Base-by-base conservation (phyloP, 129 eudicot species). In the Flaveria sonorensis region DNA sequence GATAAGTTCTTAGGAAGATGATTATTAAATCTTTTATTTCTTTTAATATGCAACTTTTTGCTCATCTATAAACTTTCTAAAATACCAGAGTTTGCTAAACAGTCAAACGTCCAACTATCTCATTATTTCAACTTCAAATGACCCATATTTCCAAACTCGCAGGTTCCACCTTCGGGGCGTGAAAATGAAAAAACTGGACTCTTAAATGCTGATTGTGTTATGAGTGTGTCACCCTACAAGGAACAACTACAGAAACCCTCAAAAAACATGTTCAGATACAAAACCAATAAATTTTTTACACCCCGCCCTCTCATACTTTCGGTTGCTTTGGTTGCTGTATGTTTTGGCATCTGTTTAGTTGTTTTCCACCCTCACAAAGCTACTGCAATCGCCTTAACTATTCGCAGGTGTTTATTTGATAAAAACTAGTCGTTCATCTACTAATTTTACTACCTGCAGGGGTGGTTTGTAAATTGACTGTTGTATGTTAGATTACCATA, bases 271-370 rank as follows among this genome's bases (percentile, higher is more conserved):
- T 63, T 71, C n/a, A 67, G 82, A 7, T 66, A 73, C 16, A 81
- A 79, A 16, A 78, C 78, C 13, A 81, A 67, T 24, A 78, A 65
- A 23, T 16, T 76, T 6, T 73, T 75, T 73, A 71, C 72, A 0
- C 68, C 89, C 48, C 92, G 96, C 7, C 83, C 91, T 7, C 65
- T 87, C 30, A 64, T 93, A 40, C 76, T 81, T 42, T 73, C 77
- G 5, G 69, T 87, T 64, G 81, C 88, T 23, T 77, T 88, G 53
- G 84, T 78, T 69, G 75, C 96, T 5, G 77, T 87, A 21, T 93
- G 98, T 79, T 88, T 84, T 79, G 98, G 96, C 73, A 47, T 93
- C 7, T 93, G 98, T 84, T 88, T 86, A 10, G 91, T 85, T 11
- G 75, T 86, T 51, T 60, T 93, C 65, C 97, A 93, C 70, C 97